Conservation (phyloP, 306 rosid genomes). For the Malus asiatica region DNA sequence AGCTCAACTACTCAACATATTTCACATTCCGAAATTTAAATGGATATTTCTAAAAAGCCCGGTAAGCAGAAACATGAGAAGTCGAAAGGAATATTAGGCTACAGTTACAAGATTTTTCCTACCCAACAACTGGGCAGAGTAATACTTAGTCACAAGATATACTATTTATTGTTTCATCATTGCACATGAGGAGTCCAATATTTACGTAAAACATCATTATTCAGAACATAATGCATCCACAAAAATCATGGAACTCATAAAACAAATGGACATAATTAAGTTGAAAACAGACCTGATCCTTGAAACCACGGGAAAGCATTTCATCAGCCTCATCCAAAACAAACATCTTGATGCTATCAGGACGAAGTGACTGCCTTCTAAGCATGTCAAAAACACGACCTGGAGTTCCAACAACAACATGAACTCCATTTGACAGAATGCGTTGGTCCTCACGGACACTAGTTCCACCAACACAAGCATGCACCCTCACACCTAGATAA, state of each 20-base stretch:
- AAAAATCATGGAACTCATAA: background rate
- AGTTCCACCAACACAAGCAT: constrained; percentile 81
- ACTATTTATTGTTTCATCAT: background rate
- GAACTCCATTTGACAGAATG: constrained; percentile 61
- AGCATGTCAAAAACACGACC: constrained; percentile 84
- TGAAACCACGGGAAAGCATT: constrained; percentile 78
- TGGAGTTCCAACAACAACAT: constrained; percentile 81
- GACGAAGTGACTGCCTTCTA: constrained; percentile 62
- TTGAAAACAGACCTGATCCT: constrained; percentile 52
- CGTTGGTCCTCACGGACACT: constrained; percentile 80
- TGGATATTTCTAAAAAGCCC: background rate
- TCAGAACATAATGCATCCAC: background rate
- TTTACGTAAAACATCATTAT: background rate
- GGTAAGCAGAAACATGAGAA: background rate
- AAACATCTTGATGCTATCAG: constrained; percentile 65
- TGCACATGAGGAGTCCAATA: background rate
- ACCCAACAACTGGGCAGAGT: background rate
- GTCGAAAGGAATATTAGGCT: background rate
- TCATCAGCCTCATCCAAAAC: constrained; percentile 88
- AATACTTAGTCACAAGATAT: background rate
- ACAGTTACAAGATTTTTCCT: background rate
- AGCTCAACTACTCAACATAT: background rate
- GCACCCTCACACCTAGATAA: constrained; percentile 72
- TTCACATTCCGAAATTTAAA: background rate
- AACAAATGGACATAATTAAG: no score